Evolutionary conservation across 768 basidiomycete genomes (phyloP).

Genomic region (Auriculariales sp.): DNA sequence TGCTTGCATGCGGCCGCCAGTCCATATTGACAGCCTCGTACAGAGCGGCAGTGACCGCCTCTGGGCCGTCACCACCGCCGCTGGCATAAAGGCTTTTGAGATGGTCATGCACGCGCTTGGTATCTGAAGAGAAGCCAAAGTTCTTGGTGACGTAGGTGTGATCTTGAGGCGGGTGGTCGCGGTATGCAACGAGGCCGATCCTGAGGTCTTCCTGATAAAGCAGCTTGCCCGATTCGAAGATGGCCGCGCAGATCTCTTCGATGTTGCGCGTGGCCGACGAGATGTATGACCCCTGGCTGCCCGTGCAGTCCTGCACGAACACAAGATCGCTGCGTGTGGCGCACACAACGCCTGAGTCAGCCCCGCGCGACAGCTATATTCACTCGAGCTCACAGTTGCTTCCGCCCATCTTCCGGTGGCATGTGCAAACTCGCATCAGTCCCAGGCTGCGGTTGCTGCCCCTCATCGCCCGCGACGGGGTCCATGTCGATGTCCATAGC

Average conservation of each 20-base stretch:
- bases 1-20: slow-evolving; percentile 78
- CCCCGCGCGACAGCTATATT: slow-evolving; percentile 14
- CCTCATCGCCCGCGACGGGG: background rate
- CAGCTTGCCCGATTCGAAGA: slow-evolving; percentile 89
- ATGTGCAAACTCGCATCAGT: background rate
- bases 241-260: slow-evolving; percentile 85
- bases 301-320: slow-evolving; percentile 92
- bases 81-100: slow-evolving; percentile 75
- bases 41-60: slow-evolving; percentile 90
- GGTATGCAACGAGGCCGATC: slow-evolving; percentile 86
- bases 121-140: slow-evolving; percentile 89
- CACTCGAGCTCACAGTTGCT: slow-evolving; percentile 53
- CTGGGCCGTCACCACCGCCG: slow-evolving; percentile 89
- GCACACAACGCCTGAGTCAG: slow-evolving; percentile 4
- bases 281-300: slow-evolving; percentile 81
- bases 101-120: slow-evolving; percentile 71
- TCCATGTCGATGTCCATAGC: slow-evolving; percentile 46
- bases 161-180: slow-evolving; percentile 96
- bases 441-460: slow-evolving; percentile 2
- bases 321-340: slow-evolving; percentile 59
- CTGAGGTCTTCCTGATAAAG: slow-evolving; percentile 75
- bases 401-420: slow-evolving; percentile 27
- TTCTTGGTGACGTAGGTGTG: slow-evolving; percentile 88
- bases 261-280: slow-evolving; percentile 94
- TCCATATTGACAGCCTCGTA: slow-evolving; percentile 79